A percentile compares a stretch with the other conserved stretches of the same genome.
Evolutionary conservation across 1,284 basidiomycete genomes (phyloP).

Genomic region (Tilletia horrida): DNA sequence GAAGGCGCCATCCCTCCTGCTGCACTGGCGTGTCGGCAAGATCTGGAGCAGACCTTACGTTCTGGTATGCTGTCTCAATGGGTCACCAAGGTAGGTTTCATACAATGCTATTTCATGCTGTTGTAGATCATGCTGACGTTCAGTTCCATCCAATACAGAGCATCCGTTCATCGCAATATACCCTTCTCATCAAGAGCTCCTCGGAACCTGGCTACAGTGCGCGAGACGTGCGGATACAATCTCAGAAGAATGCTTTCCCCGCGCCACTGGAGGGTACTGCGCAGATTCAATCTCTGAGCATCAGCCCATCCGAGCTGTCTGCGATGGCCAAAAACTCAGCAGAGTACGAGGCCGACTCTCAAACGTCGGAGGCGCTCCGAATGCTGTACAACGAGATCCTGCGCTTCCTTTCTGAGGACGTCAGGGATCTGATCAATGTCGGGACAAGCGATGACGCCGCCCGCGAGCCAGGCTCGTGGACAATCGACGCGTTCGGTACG

Average conservation of each 20-base stretch:
- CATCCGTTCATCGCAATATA: background rate
- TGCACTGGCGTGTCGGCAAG: background rate
- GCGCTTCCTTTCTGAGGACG: slow-evolving; percentile 70
- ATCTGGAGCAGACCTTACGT: background rate
- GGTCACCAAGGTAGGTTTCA: background rate
- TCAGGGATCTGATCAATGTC: slow-evolving; percentile 60
- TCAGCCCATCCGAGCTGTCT: too few relatives aligned
- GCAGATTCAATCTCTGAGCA: background rate
- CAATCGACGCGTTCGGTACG: slow-evolving; percentile 60
- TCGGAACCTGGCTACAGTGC: background rate
- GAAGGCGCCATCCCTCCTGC: background rate
- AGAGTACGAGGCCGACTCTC: background rate
- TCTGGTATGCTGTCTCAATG: background rate
- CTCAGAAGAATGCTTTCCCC: background rate
- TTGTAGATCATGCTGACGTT: background rate
- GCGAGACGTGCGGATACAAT: background rate
- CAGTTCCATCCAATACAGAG: background rate
- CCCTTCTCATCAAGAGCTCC: slow-evolving; percentile 8
- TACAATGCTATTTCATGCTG: background rate
- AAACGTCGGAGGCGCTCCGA: background rate
- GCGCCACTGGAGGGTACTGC: background rate
- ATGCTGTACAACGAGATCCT: slow-evolving; percentile 76
- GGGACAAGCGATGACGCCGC: background rate
- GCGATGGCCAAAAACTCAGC: background rate
- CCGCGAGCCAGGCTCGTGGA: too few relatives aligned